phyloP scores from a whole-genome alignment of 2,329 filamentous ascomycete species.

The Arthrobotrys conoides region DNA sequence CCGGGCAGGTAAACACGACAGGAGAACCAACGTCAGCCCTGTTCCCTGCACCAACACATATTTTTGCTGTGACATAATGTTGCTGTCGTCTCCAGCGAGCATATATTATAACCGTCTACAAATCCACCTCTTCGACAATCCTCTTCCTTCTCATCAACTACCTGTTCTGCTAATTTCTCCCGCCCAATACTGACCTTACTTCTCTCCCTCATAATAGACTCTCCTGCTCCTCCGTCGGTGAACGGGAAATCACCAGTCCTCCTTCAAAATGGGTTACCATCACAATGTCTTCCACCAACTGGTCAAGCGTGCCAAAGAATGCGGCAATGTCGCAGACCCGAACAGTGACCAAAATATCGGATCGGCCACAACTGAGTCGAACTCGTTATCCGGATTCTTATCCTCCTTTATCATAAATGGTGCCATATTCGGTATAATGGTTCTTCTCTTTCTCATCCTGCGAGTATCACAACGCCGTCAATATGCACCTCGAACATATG shows the following conservation, averaged over 20 bases:
- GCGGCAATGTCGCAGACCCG: conserved; percentile 37
- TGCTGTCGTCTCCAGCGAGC: background rate
- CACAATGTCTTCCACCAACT: conserved; percentile 51
- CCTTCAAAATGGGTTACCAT: conserved; percentile 56
- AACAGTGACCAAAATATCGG: conserved; percentile 65
- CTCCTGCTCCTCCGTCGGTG: conserved; percentile 42
- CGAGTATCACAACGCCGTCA: conserved; percentile 70
- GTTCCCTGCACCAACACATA: conserved; percentile 38
- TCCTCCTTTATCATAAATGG: conserved; percentile 70
- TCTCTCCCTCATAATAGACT: background rate
- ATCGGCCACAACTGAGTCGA: conserved; percentile 64
- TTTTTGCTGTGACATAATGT: conserved; percentile 2
- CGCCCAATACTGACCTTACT: background rate
- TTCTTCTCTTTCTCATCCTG: conserved; percentile 71
- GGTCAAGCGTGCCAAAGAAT: conserved; percentile 45
- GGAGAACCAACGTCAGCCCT: conserved; percentile 16
- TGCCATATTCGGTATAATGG: conserved; percentile 68
- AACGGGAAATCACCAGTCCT: conserved; percentile 51
- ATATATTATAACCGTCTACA: conserved; percentile 18
- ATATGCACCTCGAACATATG: conserved; percentile 73
- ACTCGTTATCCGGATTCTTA: conserved; percentile 69
- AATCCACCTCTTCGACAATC: background rate
- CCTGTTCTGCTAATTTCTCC: background rate
- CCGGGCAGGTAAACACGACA: conserved; percentile 7
- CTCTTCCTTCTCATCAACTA: background rate